A percentile compares a stretch with the other conserved stretches of the same genome.
These are phyloP conservation scores for Alloascoidea hylecoeti DNA, from an alignment of 805 yeast species.

Conservation along the genomic window DNA sequence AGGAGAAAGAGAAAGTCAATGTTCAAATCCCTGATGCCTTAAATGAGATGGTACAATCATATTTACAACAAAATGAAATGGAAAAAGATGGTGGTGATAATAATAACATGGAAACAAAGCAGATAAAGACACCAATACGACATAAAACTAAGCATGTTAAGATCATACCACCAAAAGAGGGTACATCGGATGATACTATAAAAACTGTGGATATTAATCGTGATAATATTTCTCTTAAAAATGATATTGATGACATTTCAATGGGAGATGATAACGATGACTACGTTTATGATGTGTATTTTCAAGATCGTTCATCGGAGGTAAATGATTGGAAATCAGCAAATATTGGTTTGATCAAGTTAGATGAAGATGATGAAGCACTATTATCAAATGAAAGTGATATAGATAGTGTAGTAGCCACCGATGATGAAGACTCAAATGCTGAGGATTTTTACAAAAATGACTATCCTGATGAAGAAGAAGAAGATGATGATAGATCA, in stretches of 20 bases:
- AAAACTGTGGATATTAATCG: too few species aligned
- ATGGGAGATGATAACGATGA: slow-evolving; percentile 29
- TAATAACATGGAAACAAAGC: slow-evolving; percentile 3
- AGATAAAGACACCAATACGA: slow-evolving; percentile 2
- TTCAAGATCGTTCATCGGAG: slow-evolving; percentile 40
- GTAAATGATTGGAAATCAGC: slow-evolving; percentile 22
- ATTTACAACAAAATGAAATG: slow-evolving; percentile 26
- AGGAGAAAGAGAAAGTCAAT: slow-evolving; percentile 14
- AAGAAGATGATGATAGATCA: slow-evolving; percentile 31
- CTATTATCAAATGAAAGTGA: slow-evolving; percentile 7
- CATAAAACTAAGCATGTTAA: slow-evolving; percentile 2
- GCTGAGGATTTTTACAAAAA: slow-evolving; percentile 82
- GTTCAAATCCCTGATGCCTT: slow-evolving; percentile 43
- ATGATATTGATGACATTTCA: too few species aligned
- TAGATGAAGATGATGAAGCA: slow-evolving; percentile 9
- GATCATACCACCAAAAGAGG: slow-evolving; percentile 4
- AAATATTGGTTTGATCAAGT: slow-evolving; percentile 42
- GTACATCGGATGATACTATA: too few species aligned
- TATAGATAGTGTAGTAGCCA: slow-evolving; percentile 6
- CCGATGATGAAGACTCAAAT: slow-evolving; percentile 25
- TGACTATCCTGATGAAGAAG: slow-evolving; percentile 93
- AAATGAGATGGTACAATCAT: slow-evolving; percentile 59
- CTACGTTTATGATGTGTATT: slow-evolving; percentile 86
- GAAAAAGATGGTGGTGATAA: slow-evolving; percentile 6
- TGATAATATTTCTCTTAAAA: too few species aligned